Evolutionary conservation across 169 alveolate species (phyloP).

Genomic region (Plasmodium berghei): DNA sequence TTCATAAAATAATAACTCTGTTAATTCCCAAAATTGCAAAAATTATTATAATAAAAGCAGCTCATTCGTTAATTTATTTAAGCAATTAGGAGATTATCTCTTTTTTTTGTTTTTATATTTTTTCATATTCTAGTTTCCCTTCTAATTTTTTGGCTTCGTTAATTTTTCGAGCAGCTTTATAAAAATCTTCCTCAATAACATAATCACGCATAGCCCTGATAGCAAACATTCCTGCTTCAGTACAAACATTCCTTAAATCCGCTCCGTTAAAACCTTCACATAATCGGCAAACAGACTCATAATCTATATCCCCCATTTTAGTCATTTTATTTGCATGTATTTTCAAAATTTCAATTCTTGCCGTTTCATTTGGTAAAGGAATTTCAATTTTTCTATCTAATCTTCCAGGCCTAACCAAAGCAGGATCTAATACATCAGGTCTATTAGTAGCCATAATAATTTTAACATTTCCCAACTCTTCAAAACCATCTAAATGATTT

Average conservation of each 20-base stretch:
- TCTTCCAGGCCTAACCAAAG: constrained; percentile 99
- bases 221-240: constrained; percentile 98
- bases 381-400: constrained; percentile 99
- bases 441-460: constrained; percentile 99
- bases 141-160: constrained; percentile 97
- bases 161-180: constrained; percentile 97
- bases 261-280: constrained; percentile 99
- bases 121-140: constrained; percentile 95
- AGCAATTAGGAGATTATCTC: background rate
- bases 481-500: constrained; percentile 99
- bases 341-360: constrained; percentile 95
- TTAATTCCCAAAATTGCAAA: too few relatives aligned
- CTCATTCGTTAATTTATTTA: background rate
- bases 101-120: constrained; percentile 76
- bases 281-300: constrained; percentile 94
- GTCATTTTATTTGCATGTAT: constrained; percentile 97
- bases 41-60: background rate
- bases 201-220: constrained; percentile 98
- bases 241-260: constrained; percentile 98
- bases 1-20: too few relatives aligned
- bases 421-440: constrained; percentile 99
- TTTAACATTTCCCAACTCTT: constrained; percentile 98
- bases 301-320: constrained; percentile 96
- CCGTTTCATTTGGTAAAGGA: constrained; percentile 98
- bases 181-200: constrained; percentile 98